These are phyloP conservation scores for Bruguiera hainesii DNA, from an alignment of 441 rosid species.

Conservation along the genomic window DNA sequence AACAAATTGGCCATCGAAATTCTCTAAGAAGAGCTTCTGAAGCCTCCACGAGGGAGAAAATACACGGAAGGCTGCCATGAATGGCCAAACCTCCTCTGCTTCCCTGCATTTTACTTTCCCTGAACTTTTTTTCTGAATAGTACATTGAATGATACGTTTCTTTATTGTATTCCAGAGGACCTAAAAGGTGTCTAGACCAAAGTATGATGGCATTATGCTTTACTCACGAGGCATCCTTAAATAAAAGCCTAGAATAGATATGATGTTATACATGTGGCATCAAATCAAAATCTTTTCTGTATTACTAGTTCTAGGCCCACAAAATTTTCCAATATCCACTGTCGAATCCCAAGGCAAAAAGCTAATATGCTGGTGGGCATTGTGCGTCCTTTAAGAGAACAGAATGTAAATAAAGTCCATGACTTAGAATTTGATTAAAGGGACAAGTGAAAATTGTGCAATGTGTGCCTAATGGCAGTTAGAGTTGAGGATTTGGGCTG, in stretches of 20 bases:
- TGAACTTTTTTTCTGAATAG: background rate
- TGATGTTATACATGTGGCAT: conserved; percentile 15
- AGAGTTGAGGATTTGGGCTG: too few species aligned
- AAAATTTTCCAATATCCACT: conserved; percentile 26
- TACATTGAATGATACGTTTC: conserved; percentile 7
- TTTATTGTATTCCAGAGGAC: background rate
- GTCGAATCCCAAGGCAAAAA: conserved; percentile 42
- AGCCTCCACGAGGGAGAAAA: background rate
- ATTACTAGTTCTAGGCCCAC: conserved; percentile 25
- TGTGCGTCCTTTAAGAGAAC: conserved; percentile 17
- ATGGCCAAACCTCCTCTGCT: too few species aligned
- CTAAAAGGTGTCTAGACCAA: background rate
- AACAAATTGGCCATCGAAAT: background rate
- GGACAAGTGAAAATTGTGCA: conserved; percentile 19
- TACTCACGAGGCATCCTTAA: background rate
- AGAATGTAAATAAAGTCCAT: conserved; percentile 21
- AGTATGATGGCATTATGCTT: background rate
- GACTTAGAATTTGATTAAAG: conserved; percentile 13
- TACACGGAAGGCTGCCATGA: background rate
- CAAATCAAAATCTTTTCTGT: conserved; percentile 41
- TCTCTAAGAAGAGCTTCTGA: background rate
- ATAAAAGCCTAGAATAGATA: background rate
- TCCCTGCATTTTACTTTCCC: background rate
- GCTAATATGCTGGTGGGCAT: conserved; percentile 29
- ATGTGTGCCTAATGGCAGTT: conserved; percentile 3